Base-by-base conservation (phyloP, 2,329 filamentous ascomycete genomes). In the Diplocarpon mali region DNA sequence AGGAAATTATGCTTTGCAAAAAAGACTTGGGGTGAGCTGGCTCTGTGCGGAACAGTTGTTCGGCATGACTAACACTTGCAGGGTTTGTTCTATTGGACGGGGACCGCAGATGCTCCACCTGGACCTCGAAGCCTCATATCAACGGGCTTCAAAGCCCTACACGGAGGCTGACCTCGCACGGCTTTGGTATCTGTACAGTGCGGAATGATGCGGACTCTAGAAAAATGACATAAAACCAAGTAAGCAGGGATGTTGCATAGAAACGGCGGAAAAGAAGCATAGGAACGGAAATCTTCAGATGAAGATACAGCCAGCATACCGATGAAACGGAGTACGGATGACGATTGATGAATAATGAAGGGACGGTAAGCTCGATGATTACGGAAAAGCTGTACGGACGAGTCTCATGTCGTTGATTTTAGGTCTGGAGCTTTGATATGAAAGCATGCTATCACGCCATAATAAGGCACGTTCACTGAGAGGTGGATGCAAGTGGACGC, bases 31-130 rank as follows among this genome's bases (percentile, higher is more conserved):
- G 24, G 74, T 78, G 48, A 48, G 59, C n/a, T 15, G 9, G 17
- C 16, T 38, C 30, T 28, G 27, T 16, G 15, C 28, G 8, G 15
- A 24, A 15, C 2, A 27, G 7, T n/a, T 24, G 16, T 20, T 42
- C 29, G 8, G 24, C 4, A 5, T 2, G n/a, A 39, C 24, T 52
- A 35, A 48, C 38, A 36, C 13, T 29, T 40, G 24, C 54, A 78
- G 75, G 85, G 85, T 0, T 64, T 92, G 8, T 90, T 88, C 62
- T 92, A 89, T 63, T 89, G 83, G 82, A 79, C 82, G 42, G 83
- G 79, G n/a, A 80, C 82, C 12, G 78, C 75, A 2, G 85, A 92
- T 65, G 72, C 74, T 24, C 69, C 65, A 53, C 70, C 76, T 42
- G 70, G 68, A 49, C 70, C 72, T 41, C 68, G 76, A 41, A 80